phyloP scores from a whole-genome alignment of 352 stramenopile genomes.

The Aphanomyces stellatus region DNA sequence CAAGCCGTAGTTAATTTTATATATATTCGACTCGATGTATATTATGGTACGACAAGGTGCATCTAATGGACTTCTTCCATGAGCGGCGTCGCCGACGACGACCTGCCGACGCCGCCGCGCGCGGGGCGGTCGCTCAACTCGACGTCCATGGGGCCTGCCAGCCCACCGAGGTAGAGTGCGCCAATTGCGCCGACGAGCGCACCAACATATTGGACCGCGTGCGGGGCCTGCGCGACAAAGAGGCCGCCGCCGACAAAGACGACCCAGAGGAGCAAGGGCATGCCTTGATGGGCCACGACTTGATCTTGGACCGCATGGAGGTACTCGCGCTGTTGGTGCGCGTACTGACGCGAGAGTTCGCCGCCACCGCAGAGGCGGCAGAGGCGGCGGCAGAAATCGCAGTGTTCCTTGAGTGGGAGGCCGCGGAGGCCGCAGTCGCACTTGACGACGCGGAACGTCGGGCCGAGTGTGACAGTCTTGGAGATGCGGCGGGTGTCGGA shows the following conservation, averaged over 20 bases:
- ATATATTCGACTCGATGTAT: neutral
- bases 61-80: conserved; percentile 16
- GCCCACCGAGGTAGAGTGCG: neutral
- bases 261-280: conserved; percentile 5
- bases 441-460: conserved; percentile 72
- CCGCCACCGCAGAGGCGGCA: conserved; percentile 67
- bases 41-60: too few species aligned
- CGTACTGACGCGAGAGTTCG: conserved; percentile 63
- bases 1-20: neutral
- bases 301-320: conserved; percentile 24
- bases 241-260: neutral
- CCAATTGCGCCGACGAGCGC: neutral
- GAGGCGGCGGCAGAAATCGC: conserved; percentile 61
- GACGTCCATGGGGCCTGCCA: neutral
- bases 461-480: conserved; percentile 54
- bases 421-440: conserved; percentile 81
- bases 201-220: conserved; percentile 4
- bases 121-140: neutral
- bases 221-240: neutral
- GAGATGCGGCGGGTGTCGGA: conserved; percentile 18
- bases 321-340: conserved; percentile 69
- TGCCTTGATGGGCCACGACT: conserved; percentile 11
- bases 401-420: conserved; percentile 45
- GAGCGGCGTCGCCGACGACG: conserved; percentile 4
- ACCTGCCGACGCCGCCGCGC: neutral